Evolutionary conservation across 192 early-diverging fungal species (phyloP), one percentile per base, ranked within the genome.

Genomic region (Lobosporangium transversale): DNA sequence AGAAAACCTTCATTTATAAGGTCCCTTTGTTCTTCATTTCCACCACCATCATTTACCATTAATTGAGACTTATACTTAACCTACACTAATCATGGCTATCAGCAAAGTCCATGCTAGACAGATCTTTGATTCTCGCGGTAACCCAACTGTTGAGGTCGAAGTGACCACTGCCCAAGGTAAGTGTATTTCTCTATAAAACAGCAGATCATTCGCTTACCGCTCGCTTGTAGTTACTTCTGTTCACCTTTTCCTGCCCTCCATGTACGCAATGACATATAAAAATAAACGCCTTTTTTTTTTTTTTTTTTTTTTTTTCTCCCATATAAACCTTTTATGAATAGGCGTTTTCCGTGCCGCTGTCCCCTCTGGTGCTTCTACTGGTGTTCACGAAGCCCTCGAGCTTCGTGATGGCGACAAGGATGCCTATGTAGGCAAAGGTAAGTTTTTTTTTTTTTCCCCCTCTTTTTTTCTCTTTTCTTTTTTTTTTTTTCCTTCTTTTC

Each of bases 71-170:
- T 35, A 31, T 51, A 45, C 1, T 24, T 23, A n/a, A n/a, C n/a
- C n/a, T n/a, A 40, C 37, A 8, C 54, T 20, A 21, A 78, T 53
- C 53, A 93, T 94, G 92, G 55, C 89, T 48, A 88, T 92, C 66
- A 85, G 76, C 58, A 89, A 89, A 63, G 85, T 94, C 78, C 85
- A 90, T 82, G 95, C 95, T 58, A 93, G 97, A 84, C 96, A 97
- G 85, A 99, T 99, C 86, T 98, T 96, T 76, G 97, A 99, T 88
- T 99, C 97, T 48, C 92, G 97, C 69, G 97, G 97, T 69, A 98
- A 98, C 91, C 97, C 97, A 61, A 99, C 97, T 58, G 91, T 99
- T 60, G 95, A 99, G 85, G 97, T 98, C 44, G 97, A 99, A 61
- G 85, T 99, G 81, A 94, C 92, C 60, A 99, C 97, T 70, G 86